Base-by-base conservation (phyloP, 2,329 filamentous ascomycete species). In the Raffaelea ambrosiae region DNA sequence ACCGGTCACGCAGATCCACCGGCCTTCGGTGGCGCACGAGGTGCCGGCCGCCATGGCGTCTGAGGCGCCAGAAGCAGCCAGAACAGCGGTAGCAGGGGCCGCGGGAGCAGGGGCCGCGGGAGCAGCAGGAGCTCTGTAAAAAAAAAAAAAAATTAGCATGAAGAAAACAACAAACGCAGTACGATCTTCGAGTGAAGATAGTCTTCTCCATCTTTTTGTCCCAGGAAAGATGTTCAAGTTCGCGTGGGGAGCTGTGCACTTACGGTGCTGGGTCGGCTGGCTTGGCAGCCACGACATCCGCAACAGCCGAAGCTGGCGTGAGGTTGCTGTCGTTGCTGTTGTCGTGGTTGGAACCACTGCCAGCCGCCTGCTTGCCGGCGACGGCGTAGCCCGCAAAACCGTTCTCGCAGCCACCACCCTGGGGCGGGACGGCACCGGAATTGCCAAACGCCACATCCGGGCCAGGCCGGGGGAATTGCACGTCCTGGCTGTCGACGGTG, bases 1-100 rank as follows among this genome's bases (percentile, higher is more conserved):
- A 18, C 63, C 67, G 14, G 23, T 2, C 22, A 79, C 63, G 58
- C 80, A 83, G 62, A 77, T 75, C 76, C 76, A 83, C 16, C 61
- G 55, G 19, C 80, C 80, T 55, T 83, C 77, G 4, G 63, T 49
- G 31, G 58, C 62, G 64, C 80, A 83, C 33, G 68, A 45, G 8
- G 68, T 62, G 35, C 67, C 69, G 14, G 66, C 58, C 20, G 59
- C 54, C 16, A 23, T 36, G 43, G 48, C 48, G n/a, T 39, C 47
- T 11, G 22, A 22, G 7, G 79, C 82, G 29, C 68, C 48, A 10
- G 69, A 61, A 26, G 67, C 68, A 11, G 66, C 57, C n/a, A n/a
- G n/a, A n/a, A n/a, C n/a, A 19, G 35, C 35, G 35, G 35, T 38
- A 14, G 18, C 35, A 10, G 26, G 26, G 13, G 26, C 26, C 13